These are phyloP conservation scores for Lachnum nothofagi DNA, from an alignment of 2,329 filamentous ascomycete species.

Conservation along the genomic window DNA sequence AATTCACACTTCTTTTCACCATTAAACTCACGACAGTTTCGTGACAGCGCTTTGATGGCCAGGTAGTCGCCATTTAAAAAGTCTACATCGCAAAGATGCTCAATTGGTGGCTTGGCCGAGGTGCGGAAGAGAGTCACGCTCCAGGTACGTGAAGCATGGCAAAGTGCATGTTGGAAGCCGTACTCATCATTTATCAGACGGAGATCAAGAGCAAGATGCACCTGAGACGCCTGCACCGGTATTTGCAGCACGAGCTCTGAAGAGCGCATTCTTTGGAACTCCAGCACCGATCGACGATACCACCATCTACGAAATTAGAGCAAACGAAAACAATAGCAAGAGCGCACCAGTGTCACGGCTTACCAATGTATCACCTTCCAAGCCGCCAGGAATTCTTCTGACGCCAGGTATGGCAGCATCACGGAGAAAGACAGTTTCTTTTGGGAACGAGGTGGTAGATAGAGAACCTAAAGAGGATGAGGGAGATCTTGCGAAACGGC, in stretches of 20 bases:
- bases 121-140: conserved; percentile 21
- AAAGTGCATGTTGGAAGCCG: neutral
- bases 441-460: conserved; percentile 49
- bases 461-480: conserved; percentile 16
- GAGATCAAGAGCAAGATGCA: conserved; percentile 37
- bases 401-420: conserved; percentile 59
- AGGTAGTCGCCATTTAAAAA: neutral
- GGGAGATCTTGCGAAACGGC: no score
- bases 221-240: conserved; percentile 63
- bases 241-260: conserved; percentile 61
- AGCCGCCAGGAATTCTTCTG: conserved; percentile 50
- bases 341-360: conserved; percentile 22
- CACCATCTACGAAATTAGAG: conserved; percentile 26
- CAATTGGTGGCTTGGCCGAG: conserved; percentile 31
- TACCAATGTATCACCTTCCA: conserved; percentile 28
- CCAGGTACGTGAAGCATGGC: conserved; percentile 19
- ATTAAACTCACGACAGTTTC: neutral
- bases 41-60: neutral
- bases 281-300: conserved; percentile 40
- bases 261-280: conserved; percentile 59
- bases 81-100: conserved; percentile 24
- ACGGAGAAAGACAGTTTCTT: conserved; percentile 61
- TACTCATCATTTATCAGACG: conserved; percentile 18
- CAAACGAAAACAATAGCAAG: conserved; percentile 21
- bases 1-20: neutral